Conservation (phyloP, 2,329 filamentous ascomycete genomes). For the Nigrograna mackinnonii region DNA sequence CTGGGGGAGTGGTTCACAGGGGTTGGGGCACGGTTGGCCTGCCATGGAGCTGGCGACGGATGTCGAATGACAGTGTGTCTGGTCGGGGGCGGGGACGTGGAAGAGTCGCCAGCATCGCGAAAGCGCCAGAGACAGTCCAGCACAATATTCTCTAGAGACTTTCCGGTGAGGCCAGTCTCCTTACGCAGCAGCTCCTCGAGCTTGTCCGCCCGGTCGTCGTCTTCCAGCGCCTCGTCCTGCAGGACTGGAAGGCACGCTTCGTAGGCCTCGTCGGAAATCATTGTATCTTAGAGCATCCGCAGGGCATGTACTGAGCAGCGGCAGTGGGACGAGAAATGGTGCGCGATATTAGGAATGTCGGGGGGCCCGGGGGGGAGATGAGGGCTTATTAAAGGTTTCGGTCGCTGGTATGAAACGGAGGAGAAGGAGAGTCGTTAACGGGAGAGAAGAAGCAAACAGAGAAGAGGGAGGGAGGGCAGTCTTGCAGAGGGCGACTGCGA, state of each 20-base stretch:
- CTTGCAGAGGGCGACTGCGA: too few relatives aligned
- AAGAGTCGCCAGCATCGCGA: constrained; percentile 64
- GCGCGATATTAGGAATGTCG: neutral
- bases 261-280: constrained; percentile 93
- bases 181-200: constrained; percentile 83
- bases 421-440: neutral
- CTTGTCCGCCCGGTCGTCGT: constrained; percentile 94
- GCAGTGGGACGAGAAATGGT: constrained; percentile 1
- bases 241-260: constrained; percentile 89
- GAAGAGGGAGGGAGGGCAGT: neutral
- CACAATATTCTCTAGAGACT: constrained; percentile 84
- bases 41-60: constrained; percentile 92
- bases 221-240: constrained; percentile 78
- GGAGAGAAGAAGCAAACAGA: neutral
- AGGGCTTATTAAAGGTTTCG: neutral
- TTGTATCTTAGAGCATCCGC: constrained; percentile 46
- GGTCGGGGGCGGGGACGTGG: constrained; percentile 79
- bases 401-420: neutral
- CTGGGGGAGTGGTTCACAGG: constrained; percentile 83
- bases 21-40: constrained; percentile 72
- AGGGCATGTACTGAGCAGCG: neutral
- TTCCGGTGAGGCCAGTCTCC: constrained; percentile 74
- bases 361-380: constrained; percentile 2
- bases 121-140: constrained; percentile 89
- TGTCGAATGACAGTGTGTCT: constrained; percentile 89